A percentile compares a stretch with the other conserved stretches of the same genome.
phyloP scores from a whole-genome alignment of 495 filamentous ascomycete species.

The Chaetomidium leptoderma region DNA sequence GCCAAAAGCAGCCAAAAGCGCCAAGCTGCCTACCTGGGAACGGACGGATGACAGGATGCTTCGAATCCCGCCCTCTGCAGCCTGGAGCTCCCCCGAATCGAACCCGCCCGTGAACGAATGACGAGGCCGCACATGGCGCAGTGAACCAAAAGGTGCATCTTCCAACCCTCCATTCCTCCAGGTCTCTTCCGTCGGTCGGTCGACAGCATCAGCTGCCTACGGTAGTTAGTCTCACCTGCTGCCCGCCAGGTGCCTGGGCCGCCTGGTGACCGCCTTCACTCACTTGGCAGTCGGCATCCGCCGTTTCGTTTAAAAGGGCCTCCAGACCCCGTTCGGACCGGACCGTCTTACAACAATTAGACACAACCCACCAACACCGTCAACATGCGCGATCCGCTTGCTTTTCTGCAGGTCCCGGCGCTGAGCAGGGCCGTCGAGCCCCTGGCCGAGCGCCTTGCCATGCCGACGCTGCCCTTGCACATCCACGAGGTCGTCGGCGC shows the following conservation, averaged over 20 bases:
- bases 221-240: not conserved
- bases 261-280: constrained; percentile 1
- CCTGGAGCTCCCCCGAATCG: not conserved
- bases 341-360: not conserved
- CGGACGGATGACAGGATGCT: too few relatives aligned
- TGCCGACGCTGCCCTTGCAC: constrained; percentile 75
- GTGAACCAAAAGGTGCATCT: not conserved
- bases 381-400: constrained; percentile 68
- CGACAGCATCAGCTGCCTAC: constrained; percentile 4
- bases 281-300: not conserved
- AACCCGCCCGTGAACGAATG: constrained; percentile 14
- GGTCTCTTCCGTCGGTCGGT: too few relatives aligned
- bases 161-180: not conserved
- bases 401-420: constrained; percentile 52
- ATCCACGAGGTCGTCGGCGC: constrained; percentile 81
- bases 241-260: constrained; percentile 1
- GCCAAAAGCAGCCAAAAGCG: too few relatives aligned
- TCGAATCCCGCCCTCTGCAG: not conserved
- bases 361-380: not conserved
- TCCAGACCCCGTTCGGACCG: not conserved
- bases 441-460: constrained; percentile 52
- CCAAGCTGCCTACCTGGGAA: not conserved
- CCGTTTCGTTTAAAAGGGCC: not conserved
- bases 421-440: constrained; percentile 53
- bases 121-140: constrained; percentile 22